Evolutionary conservation across 257 asterid genomes (phyloP), one percentile per base, ranked within the genome.

Genomic region (Nicotiana noctiflora): DNA sequence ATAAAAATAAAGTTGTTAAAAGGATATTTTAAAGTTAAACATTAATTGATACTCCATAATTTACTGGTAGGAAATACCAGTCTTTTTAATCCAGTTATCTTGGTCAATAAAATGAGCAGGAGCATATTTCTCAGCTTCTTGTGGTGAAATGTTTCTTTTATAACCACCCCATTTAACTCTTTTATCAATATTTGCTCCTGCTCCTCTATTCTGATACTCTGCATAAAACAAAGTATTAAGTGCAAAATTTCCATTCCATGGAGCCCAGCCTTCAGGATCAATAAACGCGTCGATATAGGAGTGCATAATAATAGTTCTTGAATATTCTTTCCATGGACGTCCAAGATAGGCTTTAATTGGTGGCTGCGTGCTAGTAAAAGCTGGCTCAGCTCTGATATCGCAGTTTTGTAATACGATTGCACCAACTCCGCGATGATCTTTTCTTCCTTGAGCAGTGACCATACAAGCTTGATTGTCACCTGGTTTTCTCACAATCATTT

Each of bases 361-460:
- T 19, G 88, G 85, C 17, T 18, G 53, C 6, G 77, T 0, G 88
- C 75, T 56, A 0, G 81, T 19, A 75, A 90, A 88, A 1, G 44
- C 93, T 0, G 88, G 85, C n/a, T 90, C 97, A 0, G 93, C 92
- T 15, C 17, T 19, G 65, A 94, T 83, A 14, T 80, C 62, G 65
- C 87, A 86, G 84, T 89, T 86, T 51, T 92, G 98, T 83, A 93
- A 1, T 18, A 90, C 79, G 25, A 84, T 90, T 51, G 80, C 88
- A 7, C 98, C 96, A 0, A 81, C 46, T 18, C 93, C 84, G 2
- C 89, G 89, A 6, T 34, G 25, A 21, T 94, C 92, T 49, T 86
- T 91, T 23, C 98, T 90, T 3, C 98, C 98, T 79, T 94, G 98
- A 15, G 98, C 98, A 1, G 97, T 94, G 21, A 92, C 93, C 97